Evolutionary conservation across 2,329 filamentous ascomycete species (phyloP).

Genomic region (Ceratocystis destructans): DNA sequence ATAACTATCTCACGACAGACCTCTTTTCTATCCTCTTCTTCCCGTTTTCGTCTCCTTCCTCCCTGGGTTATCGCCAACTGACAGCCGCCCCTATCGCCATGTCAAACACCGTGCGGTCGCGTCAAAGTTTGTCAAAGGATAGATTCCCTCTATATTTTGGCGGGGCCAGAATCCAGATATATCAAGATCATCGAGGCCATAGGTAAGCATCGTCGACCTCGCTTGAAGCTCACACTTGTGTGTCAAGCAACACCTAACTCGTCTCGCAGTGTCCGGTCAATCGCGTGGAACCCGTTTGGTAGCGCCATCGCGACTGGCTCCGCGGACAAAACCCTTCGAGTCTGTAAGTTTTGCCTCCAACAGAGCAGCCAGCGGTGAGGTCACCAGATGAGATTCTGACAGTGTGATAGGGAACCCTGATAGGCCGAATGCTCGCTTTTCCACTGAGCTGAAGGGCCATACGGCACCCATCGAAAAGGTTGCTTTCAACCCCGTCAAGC

Average conservation of each 20-base stretch:
- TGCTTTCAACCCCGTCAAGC: conserved; percentile 62
- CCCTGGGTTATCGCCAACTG: background rate
- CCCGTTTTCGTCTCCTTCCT: background rate
- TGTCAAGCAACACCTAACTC: conserved; percentile 17
- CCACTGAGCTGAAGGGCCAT: conserved; percentile 61
- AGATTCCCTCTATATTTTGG: conserved; percentile 54
- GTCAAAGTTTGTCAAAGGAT: conserved; percentile 50
- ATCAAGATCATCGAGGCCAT: conserved; percentile 47
- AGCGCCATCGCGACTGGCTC: conserved; percentile 67
- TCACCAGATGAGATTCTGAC: background rate
- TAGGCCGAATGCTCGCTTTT: conserved; percentile 56
- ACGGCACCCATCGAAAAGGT: conserved; percentile 56
- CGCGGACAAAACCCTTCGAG: conserved; percentile 53
- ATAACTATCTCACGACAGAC: background rate
- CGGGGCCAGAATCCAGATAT: conserved; percentile 55
- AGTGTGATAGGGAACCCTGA: conserved; percentile 53
- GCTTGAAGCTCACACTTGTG: conserved; percentile 47
- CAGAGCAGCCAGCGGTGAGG: too few species aligned
- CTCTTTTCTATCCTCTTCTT: too few species aligned
- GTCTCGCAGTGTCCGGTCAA: conserved; percentile 50
- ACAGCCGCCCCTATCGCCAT: conserved; percentile 4
- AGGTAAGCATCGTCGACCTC: conserved; percentile 39
- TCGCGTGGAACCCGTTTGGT: conserved; percentile 82
- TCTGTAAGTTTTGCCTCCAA: conserved; percentile 40
- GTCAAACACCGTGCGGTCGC: conserved; percentile 10